phyloP scores from a whole-genome alignment of 768 basidiomycete species.

The Podaxis sp. region DNA sequence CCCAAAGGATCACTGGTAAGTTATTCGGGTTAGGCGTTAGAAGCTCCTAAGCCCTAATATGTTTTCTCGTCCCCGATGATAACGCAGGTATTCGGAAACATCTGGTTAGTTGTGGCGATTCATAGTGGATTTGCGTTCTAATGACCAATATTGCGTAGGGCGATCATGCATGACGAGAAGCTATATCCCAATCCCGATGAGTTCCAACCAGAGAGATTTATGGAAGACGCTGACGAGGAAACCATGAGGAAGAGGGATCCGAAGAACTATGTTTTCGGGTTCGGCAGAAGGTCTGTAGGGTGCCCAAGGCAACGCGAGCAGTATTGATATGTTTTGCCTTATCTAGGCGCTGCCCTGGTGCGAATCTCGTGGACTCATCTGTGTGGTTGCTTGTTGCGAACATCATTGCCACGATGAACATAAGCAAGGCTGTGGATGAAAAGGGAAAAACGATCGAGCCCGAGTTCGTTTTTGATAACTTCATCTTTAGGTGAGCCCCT shows the following conservation, averaged over 20 bases:
- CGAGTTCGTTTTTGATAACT: conserved; percentile 49
- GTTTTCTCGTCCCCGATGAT: conserved; percentile 8
- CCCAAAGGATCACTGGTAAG: conserved; percentile 59
- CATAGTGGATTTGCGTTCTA: neutral
- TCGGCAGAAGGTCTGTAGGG: conserved; percentile 33
- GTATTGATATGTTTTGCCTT: neutral
- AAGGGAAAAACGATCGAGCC: conserved; percentile 44
- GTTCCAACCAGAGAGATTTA: conserved; percentile 53
- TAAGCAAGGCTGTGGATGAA: conserved; percentile 46
- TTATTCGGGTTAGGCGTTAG: conserved; percentile 4
- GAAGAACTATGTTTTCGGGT: conserved; percentile 34
- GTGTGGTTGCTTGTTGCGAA: conserved; percentile 53
- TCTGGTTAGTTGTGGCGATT: conserved; percentile 37
- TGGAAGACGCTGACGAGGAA: conserved; percentile 27
- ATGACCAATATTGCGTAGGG: conserved; percentile 26
- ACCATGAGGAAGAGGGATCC: conserved; percentile 24
- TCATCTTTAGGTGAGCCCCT: conserved; percentile 52
- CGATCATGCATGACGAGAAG: conserved; percentile 43
- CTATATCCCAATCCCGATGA: conserved; percentile 44
- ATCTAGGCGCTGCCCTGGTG: conserved; percentile 57
- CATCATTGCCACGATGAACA: conserved; percentile 55
- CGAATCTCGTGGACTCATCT: conserved; percentile 57
- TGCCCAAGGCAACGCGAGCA: neutral
- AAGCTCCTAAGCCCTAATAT: neutral
- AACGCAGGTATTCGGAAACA: conserved; percentile 49